Base-by-base conservation (phyloP, 805 yeast species). In the Candida mattraensis region DNA sequence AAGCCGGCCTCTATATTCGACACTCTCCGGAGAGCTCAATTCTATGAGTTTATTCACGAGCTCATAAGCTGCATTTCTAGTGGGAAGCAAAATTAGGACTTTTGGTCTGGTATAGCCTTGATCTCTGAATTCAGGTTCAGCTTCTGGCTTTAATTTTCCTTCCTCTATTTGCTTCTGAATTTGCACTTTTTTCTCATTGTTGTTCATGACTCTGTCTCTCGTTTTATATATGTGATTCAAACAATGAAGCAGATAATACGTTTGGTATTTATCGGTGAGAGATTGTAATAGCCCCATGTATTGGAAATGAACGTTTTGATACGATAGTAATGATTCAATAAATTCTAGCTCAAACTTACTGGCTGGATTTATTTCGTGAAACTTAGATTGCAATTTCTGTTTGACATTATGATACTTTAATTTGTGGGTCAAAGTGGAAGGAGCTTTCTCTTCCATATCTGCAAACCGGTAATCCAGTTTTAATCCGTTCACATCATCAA, bases 101-200 rank as follows among this genome's bases (percentile, higher is more conserved):
- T 88, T 89, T 1, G 99, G 95, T 44, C 98, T 72, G 0, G 96
- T 89, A 58, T 87, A 93, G 18, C 99, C 98, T 60, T 93, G 98
- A 58, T 93, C 99, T 37, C 95, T 67, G 45, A 73, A 70, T 50
- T 87, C 94, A 9, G 75, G 75, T 41, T 74, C 80, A 16, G 52
- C 47, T 11, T 46, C 50, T 4, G 53, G 53, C 3, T 50, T 52
- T 3, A 44, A 22, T 10, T 38, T 38, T 2, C 64, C 66, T 33
- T 70, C 76, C 17, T 66, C 64, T 7, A 59, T 47, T 25, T 50
- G 48, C 25, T 51, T 56, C 28, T 66, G 56, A 28, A 67, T 38
- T 13, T 63, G 56, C 23, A 68, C 76, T 40, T 68, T 69, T 48
- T 76, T 78, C 32, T 75, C 73, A 48, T 82, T 87, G 63, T 93